Percentiles rank a stretch among this genome's conserved stretches.
Conservation (phyloP, 2,329 filamentous ascomycete genomes). For the Epichloe hybrida region DNA sequence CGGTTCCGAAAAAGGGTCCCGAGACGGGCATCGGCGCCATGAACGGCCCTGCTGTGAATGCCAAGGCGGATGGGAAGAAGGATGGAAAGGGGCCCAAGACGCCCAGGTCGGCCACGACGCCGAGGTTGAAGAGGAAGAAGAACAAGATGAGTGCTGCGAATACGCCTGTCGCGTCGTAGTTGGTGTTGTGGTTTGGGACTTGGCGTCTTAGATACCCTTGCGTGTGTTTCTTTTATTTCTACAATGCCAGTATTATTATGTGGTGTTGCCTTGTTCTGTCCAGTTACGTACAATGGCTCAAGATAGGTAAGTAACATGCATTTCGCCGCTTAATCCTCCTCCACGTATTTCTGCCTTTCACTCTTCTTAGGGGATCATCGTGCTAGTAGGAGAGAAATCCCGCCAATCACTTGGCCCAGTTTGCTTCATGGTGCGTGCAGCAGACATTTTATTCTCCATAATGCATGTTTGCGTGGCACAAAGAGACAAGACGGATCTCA, state of each 20-base stretch:
- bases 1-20: constrained; percentile 18
- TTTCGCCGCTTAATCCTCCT: too few relatives aligned
- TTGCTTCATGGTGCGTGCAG: too few relatives aligned
- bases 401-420: too few relatives aligned
- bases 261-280: neutral
- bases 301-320: too few relatives aligned
- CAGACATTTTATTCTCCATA: too few relatives aligned
- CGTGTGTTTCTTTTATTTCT: neutral
- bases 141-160: constrained; percentile 27
- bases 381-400: too few relatives aligned
- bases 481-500: neutral
- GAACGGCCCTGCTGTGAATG: constrained; percentile 23
- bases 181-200: neutral
- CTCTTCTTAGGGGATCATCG: too few relatives aligned
- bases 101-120: constrained; percentile 25
- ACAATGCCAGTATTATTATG: neutral
- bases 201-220: neutral
- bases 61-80: constrained; percentile 31
- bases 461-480: neutral
- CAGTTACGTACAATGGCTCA: too few relatives aligned
- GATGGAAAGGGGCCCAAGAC: constrained; percentile 33
- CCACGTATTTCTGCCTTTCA: too few relatives aligned
- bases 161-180: constrained; percentile 19
- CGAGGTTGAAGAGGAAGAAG: constrained; percentile 34
- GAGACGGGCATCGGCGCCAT: constrained; percentile 21